Evolutionary conservation across 2,329 filamentous ascomycete species (phyloP).

Genomic region (Penicillium janthinellum): DNA sequence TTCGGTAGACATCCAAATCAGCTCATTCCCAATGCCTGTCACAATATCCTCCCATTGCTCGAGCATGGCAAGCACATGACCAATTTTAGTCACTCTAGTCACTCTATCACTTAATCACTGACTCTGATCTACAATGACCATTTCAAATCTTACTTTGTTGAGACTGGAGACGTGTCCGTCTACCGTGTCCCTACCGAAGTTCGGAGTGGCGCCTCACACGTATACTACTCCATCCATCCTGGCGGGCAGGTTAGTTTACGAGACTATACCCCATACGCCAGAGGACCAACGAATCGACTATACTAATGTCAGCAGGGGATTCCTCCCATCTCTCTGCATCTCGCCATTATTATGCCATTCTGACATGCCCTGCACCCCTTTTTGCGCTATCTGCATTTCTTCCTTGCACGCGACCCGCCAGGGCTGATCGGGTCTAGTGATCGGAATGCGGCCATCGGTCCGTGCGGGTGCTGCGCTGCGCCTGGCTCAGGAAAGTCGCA

Average conservation of each 20-base stretch:
- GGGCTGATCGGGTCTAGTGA: constrained; percentile 14
- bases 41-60: not conserved
- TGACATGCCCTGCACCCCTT: constrained; percentile 4
- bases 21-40: not conserved
- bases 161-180: not conserved
- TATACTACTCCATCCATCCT: not conserved
- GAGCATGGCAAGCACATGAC: too few relatives aligned
- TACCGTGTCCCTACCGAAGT: constrained; percentile 5
- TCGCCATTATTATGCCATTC: not conserved
- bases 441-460: constrained; percentile 16
- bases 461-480: constrained; percentile 11
- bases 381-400: constrained; percentile 17
- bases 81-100: too few relatives aligned
- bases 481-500: not conserved
- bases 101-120: too few relatives aligned
- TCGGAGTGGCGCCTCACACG: constrained; percentile 11
- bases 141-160: not conserved
- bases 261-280: not conserved
- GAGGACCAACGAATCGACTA: not conserved
- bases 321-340: not conserved
- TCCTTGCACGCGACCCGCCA: constrained; percentile 9
- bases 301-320: too few relatives aligned
- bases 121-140: too few relatives aligned
- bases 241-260: not conserved
- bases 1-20: not conserved